A percentile compares a stretch with the other conserved stretches of the same genome.
Conservation (phyloP, 1,284 basidiomycete species). For the Fomitopsis pinicola region DNA sequence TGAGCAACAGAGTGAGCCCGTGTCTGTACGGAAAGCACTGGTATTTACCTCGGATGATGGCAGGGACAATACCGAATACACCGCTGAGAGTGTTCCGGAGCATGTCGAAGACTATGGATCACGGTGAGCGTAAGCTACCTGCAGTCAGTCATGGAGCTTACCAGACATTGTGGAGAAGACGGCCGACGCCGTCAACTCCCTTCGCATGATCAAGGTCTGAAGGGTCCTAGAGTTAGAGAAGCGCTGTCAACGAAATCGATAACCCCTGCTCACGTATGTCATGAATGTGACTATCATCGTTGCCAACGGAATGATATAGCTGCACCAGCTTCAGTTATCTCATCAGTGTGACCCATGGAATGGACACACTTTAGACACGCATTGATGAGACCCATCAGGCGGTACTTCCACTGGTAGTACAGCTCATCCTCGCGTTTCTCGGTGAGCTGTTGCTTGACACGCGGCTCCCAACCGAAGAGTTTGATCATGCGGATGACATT, state of each 20-base stretch:
- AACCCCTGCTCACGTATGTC: constrained; percentile 38
- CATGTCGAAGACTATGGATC: constrained; percentile 28
- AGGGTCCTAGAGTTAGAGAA: background rate
- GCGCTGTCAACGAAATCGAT: background rate
- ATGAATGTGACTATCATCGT: constrained; percentile 72
- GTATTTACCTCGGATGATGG: constrained; percentile 29
- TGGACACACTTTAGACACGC: constrained; percentile 31
- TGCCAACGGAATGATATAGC: constrained; percentile 58
- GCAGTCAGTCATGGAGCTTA: constrained; percentile 11
- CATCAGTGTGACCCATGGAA: constrained; percentile 2
- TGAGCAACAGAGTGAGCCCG: constrained; percentile 19
- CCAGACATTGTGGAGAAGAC: constrained; percentile 41
- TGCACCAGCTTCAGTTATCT: background rate
- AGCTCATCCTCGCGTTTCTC: constrained; percentile 56
- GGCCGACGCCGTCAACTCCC: constrained; percentile 30
- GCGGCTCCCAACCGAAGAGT: constrained; percentile 52
- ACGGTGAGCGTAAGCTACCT: background rate
- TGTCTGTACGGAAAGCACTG: constrained; percentile 18
- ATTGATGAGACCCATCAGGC: constrained; percentile 32
- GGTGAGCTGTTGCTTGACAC: constrained; percentile 38
- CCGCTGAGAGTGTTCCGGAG: constrained; percentile 28
- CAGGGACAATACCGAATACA: constrained; percentile 29
- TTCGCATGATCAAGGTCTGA: constrained; percentile 35
- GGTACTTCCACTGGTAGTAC: constrained; percentile 37
- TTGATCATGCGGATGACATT: constrained; percentile 31